Evolutionary conservation across 306 rosid species (phyloP).

Genomic region (Corylus americana): DNA sequence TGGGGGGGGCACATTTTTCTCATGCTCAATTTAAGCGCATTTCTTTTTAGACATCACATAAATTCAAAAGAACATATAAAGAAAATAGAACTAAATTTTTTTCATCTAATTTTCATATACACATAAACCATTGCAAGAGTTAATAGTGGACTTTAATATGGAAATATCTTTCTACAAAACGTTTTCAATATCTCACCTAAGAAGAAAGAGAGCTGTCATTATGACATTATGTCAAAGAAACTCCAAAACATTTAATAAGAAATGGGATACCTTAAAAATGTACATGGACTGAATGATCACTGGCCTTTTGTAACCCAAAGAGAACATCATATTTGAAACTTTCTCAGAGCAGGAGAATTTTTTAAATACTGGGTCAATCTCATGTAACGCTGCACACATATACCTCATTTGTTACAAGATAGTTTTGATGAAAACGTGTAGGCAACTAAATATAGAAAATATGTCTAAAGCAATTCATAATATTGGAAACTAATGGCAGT

Average conservation of each 20-base stretch:
- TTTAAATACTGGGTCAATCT: conserved; percentile 76
- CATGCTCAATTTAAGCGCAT: not conserved
- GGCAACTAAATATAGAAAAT: not conserved
- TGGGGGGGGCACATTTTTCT: not conserved
- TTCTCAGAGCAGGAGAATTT: conserved; percentile 72
- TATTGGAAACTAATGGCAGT: not conserved
- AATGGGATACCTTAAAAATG: conserved; percentile 77
- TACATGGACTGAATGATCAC: conserved; percentile 87
- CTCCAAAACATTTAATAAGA: not conserved
- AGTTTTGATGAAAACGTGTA: not conserved
- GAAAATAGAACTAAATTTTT: no score
- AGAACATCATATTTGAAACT: conserved; percentile 55
- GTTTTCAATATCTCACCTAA: not conserved
- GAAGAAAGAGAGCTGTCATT: not conserved
- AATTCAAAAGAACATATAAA: not conserved
- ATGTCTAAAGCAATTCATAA: not conserved
- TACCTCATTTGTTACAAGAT: not conserved
- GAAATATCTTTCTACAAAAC: not conserved
- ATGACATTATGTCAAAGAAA: not conserved
- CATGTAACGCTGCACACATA: conserved; percentile 73
- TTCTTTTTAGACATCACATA: not conserved
- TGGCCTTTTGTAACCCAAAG: conserved; percentile 84
- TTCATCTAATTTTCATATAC: not conserved
- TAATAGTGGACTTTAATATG: not conserved
- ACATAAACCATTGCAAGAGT: not conserved